Evolutionary conservation across 1,139 yeast genomes (phyloP), one percentile per base, ranked within the genome.

Genomic region (Blastobotrys arbuscula): DNA sequence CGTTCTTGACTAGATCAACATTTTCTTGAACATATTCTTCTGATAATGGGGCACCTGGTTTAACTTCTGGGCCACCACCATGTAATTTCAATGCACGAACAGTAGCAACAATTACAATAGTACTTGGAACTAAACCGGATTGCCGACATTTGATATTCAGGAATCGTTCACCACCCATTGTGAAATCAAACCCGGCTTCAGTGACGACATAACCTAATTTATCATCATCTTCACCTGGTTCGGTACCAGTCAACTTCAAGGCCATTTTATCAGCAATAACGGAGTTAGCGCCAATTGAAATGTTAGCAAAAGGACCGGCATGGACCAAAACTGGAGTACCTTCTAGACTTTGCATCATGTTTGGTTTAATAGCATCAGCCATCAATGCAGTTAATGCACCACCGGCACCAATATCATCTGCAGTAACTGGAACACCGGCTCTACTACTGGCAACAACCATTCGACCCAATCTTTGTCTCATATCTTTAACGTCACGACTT

Each of bases 101-200:
- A 44, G 98, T 92, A 45, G 98, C 97, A 50, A 92, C 98, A 65
- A 92, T 84, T 51, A 92, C 95, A 57, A 90, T 89, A 49, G 84
- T 88, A 66, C 92, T 96, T 37, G 98, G 98, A 20, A 77, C 76
- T 56, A 90, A 77, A 2, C 97, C 97, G 8, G 95, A 84, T 28
- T 95, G 79, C 67, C 98, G 82, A 72, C 97, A 89, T 74, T 92
- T 92, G 72, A 92, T 92, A 75, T 92, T 90, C 70, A 90, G 79
- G 74, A 92, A 92, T 68, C 97, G 79, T 73, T 92, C 98, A 66
- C 97, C 97, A 66, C 98, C 98, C 97, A 92, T 92, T 49, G 97
- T 92, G 77, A 92, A 90, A 70, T 92, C 98, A 74, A 92, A 92
- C 53, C 97, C 98, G 34, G 97, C 97, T 70, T 90, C 97, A 45